Evolutionary conservation across 495 filamentous ascomycete species (phyloP).

Genomic region (Penicillium samsonianum): DNA sequence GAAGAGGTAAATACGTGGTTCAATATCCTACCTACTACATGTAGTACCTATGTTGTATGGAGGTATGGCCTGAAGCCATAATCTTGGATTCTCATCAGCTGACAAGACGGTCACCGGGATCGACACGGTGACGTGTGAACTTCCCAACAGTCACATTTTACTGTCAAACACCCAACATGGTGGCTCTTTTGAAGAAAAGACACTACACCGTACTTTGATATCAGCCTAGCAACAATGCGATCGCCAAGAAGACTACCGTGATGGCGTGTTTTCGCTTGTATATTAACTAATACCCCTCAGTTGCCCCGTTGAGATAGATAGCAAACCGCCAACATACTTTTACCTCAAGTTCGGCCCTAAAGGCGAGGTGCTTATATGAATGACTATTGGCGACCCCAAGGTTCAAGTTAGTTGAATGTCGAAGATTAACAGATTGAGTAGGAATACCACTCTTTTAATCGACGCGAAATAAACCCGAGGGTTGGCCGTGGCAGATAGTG

Average conservation of each 20-base stretch:
- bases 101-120: constrained; percentile 13
- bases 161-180: background rate
- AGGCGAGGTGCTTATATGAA: too few relatives aligned
- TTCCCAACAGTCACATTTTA: constrained; percentile 9
- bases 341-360: too few relatives aligned
- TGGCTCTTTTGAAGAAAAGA: background rate
- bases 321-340: too few relatives aligned
- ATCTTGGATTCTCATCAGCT: constrained; percentile 1
- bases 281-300: background rate
- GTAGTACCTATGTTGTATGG: too few relatives aligned
- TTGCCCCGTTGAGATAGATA: too few relatives aligned
- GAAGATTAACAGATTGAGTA: background rate
- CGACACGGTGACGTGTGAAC: constrained; percentile 12
- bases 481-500: background rate
- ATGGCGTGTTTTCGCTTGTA: background rate
- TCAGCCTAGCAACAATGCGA: background rate
- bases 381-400: background rate
- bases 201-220: background rate
- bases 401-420: background rate
- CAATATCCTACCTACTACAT: too few relatives aligned
- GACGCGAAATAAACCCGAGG: background rate
- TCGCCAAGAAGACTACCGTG: background rate
- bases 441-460: too few relatives aligned
- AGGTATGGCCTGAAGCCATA: background rate
- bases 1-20: background rate